phyloP scores from a whole-genome alignment of 768 basidiomycete genomes.

The Daedaleopsis nitida region DNA sequence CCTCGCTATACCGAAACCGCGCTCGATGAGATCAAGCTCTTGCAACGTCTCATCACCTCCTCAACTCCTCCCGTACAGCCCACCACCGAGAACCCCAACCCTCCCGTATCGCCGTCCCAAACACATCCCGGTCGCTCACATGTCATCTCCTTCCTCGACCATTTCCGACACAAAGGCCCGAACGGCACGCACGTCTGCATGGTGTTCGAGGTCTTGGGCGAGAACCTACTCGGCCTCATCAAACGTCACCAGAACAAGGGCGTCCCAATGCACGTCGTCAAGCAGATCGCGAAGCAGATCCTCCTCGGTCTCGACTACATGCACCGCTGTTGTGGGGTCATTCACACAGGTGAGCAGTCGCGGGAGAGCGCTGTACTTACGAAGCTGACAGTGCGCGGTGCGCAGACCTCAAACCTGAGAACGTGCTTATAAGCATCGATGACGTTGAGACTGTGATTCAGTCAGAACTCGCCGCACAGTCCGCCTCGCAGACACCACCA shows the following conservation, averaged over 20 bases:
- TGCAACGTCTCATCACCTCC: constrained; percentile 92
- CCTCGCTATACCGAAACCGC: constrained; percentile 97
- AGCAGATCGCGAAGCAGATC: constrained; percentile 96
- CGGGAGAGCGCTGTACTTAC: neutral
- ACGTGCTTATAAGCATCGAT: constrained; percentile 95
- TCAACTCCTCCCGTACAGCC: constrained; percentile 56
- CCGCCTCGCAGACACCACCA: constrained; percentile 45
- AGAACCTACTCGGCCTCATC: constrained; percentile 94
- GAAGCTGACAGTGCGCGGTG: constrained; percentile 2
- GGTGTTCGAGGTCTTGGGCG: constrained; percentile 98
- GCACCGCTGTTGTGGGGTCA: constrained; percentile 95
- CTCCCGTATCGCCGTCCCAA: constrained; percentile 56
- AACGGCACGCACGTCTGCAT: constrained; percentile 99
- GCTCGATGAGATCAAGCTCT: constrained; percentile 96
- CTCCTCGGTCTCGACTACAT: constrained; percentile 96
- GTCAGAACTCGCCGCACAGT: constrained; percentile 66
- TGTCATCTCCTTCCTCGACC: constrained; percentile 96
- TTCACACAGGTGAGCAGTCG: constrained; percentile 77
- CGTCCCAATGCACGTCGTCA: constrained; percentile 89
- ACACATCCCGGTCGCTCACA: constrained; percentile 89
- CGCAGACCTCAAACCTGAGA: constrained; percentile 93
- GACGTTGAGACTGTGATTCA: constrained; percentile 93
- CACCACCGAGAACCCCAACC: constrained; percentile 50
- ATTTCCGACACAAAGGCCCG: constrained; percentile 94
- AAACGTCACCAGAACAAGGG: constrained; percentile 98